phyloP scores from a whole-genome alignment of 163 green algal species.

The Volvox carteri region DNA sequence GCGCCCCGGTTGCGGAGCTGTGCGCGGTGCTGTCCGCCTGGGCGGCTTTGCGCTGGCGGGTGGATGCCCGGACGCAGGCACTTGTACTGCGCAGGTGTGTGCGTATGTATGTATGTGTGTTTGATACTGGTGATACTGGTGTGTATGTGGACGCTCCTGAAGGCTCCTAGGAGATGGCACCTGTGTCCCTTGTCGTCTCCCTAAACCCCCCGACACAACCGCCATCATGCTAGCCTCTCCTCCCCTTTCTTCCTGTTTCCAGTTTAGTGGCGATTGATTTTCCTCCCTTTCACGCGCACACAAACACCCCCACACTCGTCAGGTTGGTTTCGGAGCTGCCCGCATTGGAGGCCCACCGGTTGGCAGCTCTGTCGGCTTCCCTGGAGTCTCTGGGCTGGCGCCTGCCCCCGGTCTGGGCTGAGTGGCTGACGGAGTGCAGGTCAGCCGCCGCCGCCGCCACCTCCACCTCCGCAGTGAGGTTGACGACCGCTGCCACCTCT shows the following conservation, averaged over 20 bases:
- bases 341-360: neutral
- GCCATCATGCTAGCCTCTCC: too few species aligned
- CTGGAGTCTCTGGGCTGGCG: conserved; percentile 16
- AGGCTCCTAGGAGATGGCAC: too few species aligned
- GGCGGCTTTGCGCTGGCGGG: conserved; percentile 11
- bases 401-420: conserved; percentile 13
- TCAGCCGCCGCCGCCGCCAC: neutral
- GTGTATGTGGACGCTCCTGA: too few species aligned
- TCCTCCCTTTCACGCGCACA: neutral
- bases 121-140: too few species aligned
- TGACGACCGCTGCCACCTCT: neutral
- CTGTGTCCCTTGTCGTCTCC: too few species aligned
- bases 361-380: neutral
- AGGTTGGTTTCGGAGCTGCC: conserved; percentile 36
- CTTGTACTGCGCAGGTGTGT: conserved; percentile 32
- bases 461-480: neutral
- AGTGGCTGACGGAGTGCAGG: conserved; percentile 27
- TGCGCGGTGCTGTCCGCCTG: conserved; percentile 33
- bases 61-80: neutral
- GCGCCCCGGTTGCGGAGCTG: conserved; percentile 8
- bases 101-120: too few species aligned
- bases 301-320: neutral
- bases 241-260: neutral
- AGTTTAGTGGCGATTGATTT: too few species aligned
- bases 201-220: too few species aligned